A percentile compares a stretch with the other conserved stretches of the same genome.
phyloP scores from a whole-genome alignment of 129 eudicot genomes.

The sunflower (Helianthus annuus) region HanXRQr2.0-SUNRISE NC_035434.2:168651569-168652068 shows the following conservation, averaged over 20 bases:
- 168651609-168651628: slow-evolving; percentile 43
- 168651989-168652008: slow-evolving; percentile 62
- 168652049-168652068: slow-evolving; percentile 53
- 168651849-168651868: slow-evolving; percentile 48
- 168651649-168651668: slow-evolving; percentile 49
- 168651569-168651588: slow-evolving; percentile 47
- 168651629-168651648: slow-evolving; percentile 34
- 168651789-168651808: slow-evolving; percentile 55
- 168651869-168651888: slow-evolving; percentile 54
- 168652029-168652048: slow-evolving; percentile 45
- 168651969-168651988: slow-evolving; percentile 62
- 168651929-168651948: slow-evolving; percentile 41
- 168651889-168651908: slow-evolving; percentile 40
- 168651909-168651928: slow-evolving; percentile 33
- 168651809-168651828: slow-evolving; percentile 58
- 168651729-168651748: slow-evolving; percentile 50
- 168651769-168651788: slow-evolving; percentile 38
- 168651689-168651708: slow-evolving; percentile 40
- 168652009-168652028: slow-evolving; percentile 48
- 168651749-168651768: slow-evolving; percentile 55
- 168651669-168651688: slow-evolving; percentile 59
- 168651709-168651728: slow-evolving; percentile 33
- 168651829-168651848: slow-evolving; percentile 44
- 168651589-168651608: slow-evolving; percentile 43
- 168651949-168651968: slow-evolving; percentile 59